Conservation (phyloP, 164 flowering plant genomes). For the grape (Vitis vinifera) region DNA sequence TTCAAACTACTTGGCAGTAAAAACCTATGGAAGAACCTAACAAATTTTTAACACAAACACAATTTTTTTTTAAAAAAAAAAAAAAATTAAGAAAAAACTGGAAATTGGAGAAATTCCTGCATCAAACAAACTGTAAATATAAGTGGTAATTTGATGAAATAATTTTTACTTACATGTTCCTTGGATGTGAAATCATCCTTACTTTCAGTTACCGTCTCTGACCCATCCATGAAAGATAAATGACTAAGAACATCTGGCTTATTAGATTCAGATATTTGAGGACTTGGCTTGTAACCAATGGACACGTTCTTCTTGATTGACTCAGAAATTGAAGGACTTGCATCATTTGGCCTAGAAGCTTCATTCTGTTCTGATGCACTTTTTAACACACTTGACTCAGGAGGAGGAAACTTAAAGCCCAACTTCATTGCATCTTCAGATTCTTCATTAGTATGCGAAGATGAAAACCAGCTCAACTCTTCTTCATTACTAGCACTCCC, state of each 20-base stretch:
- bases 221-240: conserved; percentile 22
- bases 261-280: conserved; percentile 18
- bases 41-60: no score
- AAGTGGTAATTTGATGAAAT: neutral
- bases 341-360: conserved; percentile 18
- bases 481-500: conserved; percentile 48
- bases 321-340: conserved; percentile 18
- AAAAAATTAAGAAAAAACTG: neutral
- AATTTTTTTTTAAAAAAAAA: no score
- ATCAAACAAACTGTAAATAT: no score
- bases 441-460: conserved; percentile 45
- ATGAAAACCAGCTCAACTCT: conserved; percentile 64
- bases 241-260: conserved; percentile 22
- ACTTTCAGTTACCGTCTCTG: conserved; percentile 24
- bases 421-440: conserved; percentile 45
- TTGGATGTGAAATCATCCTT: conserved; percentile 22
- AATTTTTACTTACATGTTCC: conserved; percentile 38
- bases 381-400: conserved; percentile 31
- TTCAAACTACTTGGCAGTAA: no score
- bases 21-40: no score
- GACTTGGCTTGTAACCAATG: conserved; percentile 15
- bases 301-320: conserved; percentile 18
- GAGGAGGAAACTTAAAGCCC: conserved; percentile 34
- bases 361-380: conserved; percentile 30
- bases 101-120: neutral